These are phyloP conservation scores for Aegilops speltoides DNA, from an alignment of 176 grass and related monocot species.

Conservation along the genomic window DNA sequence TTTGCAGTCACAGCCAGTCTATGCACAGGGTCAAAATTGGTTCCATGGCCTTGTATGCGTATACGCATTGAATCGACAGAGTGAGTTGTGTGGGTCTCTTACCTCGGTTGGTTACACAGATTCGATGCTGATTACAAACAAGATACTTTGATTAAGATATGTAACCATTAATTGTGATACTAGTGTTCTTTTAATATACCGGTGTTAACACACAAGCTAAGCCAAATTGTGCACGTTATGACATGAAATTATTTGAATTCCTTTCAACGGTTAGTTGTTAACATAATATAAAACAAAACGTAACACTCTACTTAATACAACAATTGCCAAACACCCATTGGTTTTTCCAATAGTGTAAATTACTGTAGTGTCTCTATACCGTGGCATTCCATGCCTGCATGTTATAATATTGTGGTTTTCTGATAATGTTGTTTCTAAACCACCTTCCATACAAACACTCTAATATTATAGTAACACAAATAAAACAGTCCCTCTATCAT, in stretches of 20 bases:
- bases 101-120: neutral
- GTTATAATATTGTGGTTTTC: neutral
- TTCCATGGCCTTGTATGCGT: neutral
- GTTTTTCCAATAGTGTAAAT: neutral
- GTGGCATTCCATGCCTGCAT: neutral
- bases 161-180: neutral
- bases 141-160: neutral
- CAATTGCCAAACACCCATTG: neutral
- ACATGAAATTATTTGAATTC: neutral
- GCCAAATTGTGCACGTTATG: neutral
- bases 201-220: neutral
- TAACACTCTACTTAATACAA: neutral
- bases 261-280: neutral
- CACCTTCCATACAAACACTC: neutral
- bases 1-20: neutral
- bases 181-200: neutral
- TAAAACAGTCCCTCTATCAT: neutral
- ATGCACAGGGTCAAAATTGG: neutral
- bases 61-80: neutral
- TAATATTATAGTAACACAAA: neutral
- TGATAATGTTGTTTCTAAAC: neutral
- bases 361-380: neutral
- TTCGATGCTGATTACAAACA: neutral
- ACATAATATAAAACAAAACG: neutral
- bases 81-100: neutral